Conservation (phyloP, 179 eudicot species). For the Carnegiea gigantea region DNA sequence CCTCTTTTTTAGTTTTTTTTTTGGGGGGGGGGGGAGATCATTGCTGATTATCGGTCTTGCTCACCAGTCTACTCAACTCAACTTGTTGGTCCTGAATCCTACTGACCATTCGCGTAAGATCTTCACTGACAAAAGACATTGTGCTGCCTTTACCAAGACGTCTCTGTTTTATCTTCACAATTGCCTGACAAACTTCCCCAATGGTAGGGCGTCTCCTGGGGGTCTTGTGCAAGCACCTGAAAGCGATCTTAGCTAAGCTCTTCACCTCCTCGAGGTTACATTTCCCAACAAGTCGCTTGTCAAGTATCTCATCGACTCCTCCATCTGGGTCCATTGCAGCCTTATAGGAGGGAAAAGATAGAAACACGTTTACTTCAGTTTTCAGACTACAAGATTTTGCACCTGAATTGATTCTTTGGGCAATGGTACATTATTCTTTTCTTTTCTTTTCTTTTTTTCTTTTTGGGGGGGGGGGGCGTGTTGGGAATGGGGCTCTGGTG, state of each 20-base stretch:
- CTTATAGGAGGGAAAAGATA: conserved; percentile 24
- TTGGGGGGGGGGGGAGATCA: neutral
- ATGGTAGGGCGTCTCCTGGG: conserved; percentile 83
- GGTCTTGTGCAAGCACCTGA: conserved; percentile 71
- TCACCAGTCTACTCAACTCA: conserved; percentile 61
- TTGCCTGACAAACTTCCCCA: conserved; percentile 72
- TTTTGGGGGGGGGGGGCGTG: neutral
- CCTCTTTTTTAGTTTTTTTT: neutral
- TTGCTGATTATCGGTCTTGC: conserved; percentile 34
- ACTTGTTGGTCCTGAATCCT: conserved; percentile 64
- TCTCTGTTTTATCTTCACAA: conserved; percentile 62
- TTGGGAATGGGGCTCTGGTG: neutral
- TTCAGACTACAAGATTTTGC: neutral
- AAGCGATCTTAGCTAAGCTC: conserved; percentile 63
- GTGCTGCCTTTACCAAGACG: conserved; percentile 48
- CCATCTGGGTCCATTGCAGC: conserved; percentile 91
- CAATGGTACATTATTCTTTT: neutral
- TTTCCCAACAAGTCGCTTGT: conserved; percentile 56
- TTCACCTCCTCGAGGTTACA: conserved; percentile 66
- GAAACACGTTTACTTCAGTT: neutral
- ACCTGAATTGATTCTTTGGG: neutral
- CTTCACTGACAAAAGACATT: conserved; percentile 64
- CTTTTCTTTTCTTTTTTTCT: neutral
- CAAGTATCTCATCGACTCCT: conserved; percentile 89
- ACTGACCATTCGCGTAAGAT: conserved; percentile 51